Evolutionary conservation across 73 alveolate genomes (phyloP).

Genomic region (Effrenium voratum): DNA sequence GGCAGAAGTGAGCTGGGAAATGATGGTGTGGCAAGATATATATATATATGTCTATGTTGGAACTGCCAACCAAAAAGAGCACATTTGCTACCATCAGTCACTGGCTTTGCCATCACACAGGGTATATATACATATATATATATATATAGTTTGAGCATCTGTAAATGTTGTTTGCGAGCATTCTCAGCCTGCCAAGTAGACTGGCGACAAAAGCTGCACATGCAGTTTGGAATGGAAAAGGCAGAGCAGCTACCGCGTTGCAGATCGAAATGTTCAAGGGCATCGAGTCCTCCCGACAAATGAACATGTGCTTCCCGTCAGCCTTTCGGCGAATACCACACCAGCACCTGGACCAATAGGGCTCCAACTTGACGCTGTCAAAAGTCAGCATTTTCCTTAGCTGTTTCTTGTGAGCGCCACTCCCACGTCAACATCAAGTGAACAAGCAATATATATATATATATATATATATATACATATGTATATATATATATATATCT

Average conservation of each 20-base stretch:
- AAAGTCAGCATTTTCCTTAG: not conserved
- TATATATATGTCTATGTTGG: no score
- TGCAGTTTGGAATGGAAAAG: no score
- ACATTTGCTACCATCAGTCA: no score
- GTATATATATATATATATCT: not conserved
- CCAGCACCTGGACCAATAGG: not conserved
- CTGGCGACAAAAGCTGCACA: no score
- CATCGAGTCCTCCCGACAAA: not conserved
- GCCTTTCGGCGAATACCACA: not conserved
- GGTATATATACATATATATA: no score
- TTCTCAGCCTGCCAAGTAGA: no score
- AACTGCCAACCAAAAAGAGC: no score
- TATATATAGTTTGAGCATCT: no score
- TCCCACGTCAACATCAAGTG: not conserved
- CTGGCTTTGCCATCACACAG: no score
- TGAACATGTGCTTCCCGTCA: not conserved
- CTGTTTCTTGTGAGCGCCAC: not conserved
- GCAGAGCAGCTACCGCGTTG: not conserved
- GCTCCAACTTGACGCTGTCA: not conserved
- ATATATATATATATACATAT: not conserved
- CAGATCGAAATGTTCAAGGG: not conserved
- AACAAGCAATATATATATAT: not conserved
- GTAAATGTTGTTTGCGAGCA: no score
- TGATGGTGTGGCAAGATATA: no score
- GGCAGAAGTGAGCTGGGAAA: no score